Evolutionary conservation across 2,329 filamentous ascomycete genomes (phyloP), one percentile per base, ranked within the genome.

Genomic region (Rugonectria rugulosa): DNA sequence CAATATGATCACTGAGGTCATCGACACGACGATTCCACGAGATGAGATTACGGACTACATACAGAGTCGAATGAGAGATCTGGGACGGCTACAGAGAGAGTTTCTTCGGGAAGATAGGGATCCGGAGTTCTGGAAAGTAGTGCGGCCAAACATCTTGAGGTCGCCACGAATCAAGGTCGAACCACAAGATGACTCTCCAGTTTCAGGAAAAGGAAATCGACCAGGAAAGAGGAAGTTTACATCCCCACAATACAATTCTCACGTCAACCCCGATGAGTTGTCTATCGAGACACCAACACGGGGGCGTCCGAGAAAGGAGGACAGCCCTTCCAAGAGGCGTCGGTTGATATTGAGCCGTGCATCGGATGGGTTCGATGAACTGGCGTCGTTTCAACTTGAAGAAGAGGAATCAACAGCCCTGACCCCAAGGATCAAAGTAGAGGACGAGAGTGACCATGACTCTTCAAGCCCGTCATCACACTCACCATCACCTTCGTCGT

Each of bases 1-100:
- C 11, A 79, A 79, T 53, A 66, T 78, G 27, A 59, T 75, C 21
- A 68, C 70, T 20, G 74, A 75, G 43, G 59, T 74, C 5, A 61
- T 79, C 34, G 70, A 78, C 42, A 68, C 66, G 0, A 56, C 44
- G 4, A 54, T 68, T 52, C 56, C 57, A 7, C 65, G 73, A 43
- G 37, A 60, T 14, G 66, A 67, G 12, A 73, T 77, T 45, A 71
- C 72, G 14, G 58, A 66, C n/a, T 64, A 67, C 53, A 73, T 79
- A 56, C 65, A 73, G 53, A 45, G 56, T 2, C 70, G 72, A 7
- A 75, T 79, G 68, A 69, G 65, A 15, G 61, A 63, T 3, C 62
- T 78, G 12, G 75, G 71, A 8, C 64, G 64, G 14, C 57, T 71
- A 6, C 76, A 79, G 48, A 71, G 74, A 15, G 66, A 75, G 40